A percentile compares a stretch with the other conserved stretches of the same genome.
These are phyloP conservation scores for Aspergillus tanneri DNA, from an alignment of 2,329 filamentous ascomycete species.

Conservation along the genomic window DNA sequence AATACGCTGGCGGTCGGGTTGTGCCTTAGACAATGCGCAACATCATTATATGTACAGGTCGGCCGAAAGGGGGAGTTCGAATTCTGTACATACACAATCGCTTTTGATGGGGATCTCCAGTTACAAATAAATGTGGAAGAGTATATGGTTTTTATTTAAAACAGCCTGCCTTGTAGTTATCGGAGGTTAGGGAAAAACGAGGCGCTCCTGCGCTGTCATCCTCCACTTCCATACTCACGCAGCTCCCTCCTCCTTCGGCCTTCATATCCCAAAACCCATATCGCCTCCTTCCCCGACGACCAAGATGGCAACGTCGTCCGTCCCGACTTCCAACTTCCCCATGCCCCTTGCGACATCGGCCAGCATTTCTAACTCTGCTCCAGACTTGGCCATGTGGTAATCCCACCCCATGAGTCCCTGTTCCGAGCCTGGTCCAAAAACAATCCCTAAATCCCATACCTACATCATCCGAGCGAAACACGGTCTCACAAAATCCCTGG, in stretches of 20 bases:
- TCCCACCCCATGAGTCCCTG: constrained; percentile 69
- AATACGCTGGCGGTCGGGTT: too few relatives aligned
- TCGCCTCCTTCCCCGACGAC: constrained; percentile 56
- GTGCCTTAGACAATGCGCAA: too few relatives aligned
- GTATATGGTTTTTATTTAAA: too few relatives aligned
- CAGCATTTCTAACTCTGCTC: constrained; percentile 72
- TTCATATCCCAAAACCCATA: constrained; percentile 54
- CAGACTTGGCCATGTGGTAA: constrained; percentile 67
- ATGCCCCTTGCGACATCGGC: constrained; percentile 63
- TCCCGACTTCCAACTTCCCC: constrained; percentile 63
- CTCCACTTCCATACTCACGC: constrained; percentile 58
- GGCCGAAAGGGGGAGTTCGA: too few relatives aligned
- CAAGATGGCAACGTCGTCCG: constrained; percentile 63
- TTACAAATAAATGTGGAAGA: too few relatives aligned
- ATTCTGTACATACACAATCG: too few relatives aligned
- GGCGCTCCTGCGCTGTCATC: constrained; percentile 55
- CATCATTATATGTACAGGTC: too few relatives aligned
- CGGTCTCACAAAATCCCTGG: constrained; percentile 27
- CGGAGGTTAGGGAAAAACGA: too few relatives aligned
- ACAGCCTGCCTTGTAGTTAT: too few relatives aligned
- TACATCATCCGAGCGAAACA: constrained; percentile 53
- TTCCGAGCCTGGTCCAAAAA: constrained; percentile 53
- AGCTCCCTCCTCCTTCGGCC: constrained; percentile 43
- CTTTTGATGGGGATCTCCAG: too few relatives aligned
- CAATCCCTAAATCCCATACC: constrained; percentile 25